phyloP scores from a whole-genome alignment of 2,329 filamentous ascomycete genomes.

The Colletotrichum sublineola region DNA sequence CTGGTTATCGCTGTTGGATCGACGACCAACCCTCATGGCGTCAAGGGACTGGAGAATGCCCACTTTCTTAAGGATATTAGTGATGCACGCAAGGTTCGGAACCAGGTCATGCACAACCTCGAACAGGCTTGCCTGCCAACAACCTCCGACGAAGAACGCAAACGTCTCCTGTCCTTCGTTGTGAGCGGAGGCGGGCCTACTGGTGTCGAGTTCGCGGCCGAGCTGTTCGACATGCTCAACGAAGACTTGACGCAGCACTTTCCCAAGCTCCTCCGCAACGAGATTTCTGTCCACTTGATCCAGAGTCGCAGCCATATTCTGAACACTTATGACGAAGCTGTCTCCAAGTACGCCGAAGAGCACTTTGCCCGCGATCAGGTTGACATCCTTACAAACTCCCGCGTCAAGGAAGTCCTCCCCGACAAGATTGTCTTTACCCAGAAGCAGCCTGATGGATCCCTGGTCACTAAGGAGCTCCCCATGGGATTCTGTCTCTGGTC shows the following conservation, averaged over 20 bases:
- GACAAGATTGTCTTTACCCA: conserved; percentile 94
- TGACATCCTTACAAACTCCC: conserved; percentile 90
- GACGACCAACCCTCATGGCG: conserved; percentile 93
- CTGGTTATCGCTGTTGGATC: conserved; percentile 93
- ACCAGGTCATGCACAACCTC: conserved; percentile 88
- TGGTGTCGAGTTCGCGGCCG: conserved; percentile 96
- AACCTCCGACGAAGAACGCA: conserved; percentile 88
- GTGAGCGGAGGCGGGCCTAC: conserved; percentile 95
- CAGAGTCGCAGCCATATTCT: conserved; percentile 95
- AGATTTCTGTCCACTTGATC: conserved; percentile 97
- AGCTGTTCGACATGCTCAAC: conserved; percentile 95
- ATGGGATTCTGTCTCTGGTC: conserved; percentile 99
- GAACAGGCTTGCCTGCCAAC: conserved; percentile 94
- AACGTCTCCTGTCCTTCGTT: conserved; percentile 92
- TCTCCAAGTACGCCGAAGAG: conserved; percentile 92
- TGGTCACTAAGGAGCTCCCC: conserved; percentile 91
- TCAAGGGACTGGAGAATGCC: conserved; percentile 93
- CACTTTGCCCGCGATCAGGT: conserved; percentile 93
- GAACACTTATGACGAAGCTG: conserved; percentile 96
- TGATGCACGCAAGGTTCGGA: conserved; percentile 90
- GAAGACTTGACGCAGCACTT: conserved; percentile 90
- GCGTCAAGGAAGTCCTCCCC: conserved; percentile 87
- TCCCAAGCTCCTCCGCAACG: conserved; percentile 91
- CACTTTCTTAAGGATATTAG: conserved; percentile 96
- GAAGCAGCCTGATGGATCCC: conserved; percentile 77